Percentiles rank a stretch among this genome's conserved stretches.
These are phyloP conservation scores for Trametes polyzona DNA, from an alignment of 1,284 basidiomycete species.

Conservation along the genomic window DNA sequence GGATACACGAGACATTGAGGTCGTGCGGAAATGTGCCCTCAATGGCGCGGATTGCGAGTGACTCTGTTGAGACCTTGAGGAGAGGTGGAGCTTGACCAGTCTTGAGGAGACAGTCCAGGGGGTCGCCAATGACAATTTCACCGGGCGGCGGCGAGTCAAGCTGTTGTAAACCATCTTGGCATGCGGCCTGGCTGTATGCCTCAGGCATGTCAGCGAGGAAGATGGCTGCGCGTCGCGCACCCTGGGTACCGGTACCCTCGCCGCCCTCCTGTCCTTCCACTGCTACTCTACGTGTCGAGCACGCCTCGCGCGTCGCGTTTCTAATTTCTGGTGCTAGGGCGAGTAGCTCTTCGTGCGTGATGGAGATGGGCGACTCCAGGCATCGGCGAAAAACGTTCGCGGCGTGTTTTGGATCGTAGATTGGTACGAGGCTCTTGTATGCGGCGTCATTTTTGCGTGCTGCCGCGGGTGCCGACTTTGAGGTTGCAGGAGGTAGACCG, in stretches of 20 bases:
- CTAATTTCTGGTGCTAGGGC: slow-evolving; percentile 16
- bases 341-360: slow-evolving; percentile 19
- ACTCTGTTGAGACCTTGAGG: slow-evolving; percentile 3
- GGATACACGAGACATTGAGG: slow-evolving; percentile 24
- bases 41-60: slow-evolving; percentile 18
- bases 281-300: slow-evolving; percentile 2
- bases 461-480: background rate
- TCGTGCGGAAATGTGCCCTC: slow-evolving; percentile 10
- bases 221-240: background rate
- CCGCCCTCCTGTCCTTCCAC: background rate
- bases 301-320: slow-evolving; percentile 2
- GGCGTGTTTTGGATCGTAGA: slow-evolving; percentile 16
- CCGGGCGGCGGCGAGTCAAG: background rate
- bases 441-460: slow-evolving; percentile 7
- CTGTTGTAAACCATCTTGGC: background rate
- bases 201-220: background rate
- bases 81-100: background rate
- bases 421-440: slow-evolving; percentile 3
- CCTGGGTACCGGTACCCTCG: background rate
- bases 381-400: slow-evolving; percentile 11
- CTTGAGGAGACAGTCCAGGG: slow-evolving; percentile 10
- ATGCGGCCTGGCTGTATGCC: background rate
- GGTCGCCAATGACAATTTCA: slow-evolving; percentile 12
- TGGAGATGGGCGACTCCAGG: slow-evolving; percentile 9
- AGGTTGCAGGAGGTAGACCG: background rate